Base-by-base conservation (phyloP, 1,284 basidiomycete species). In the Ceratobasidium sp. region DNA sequence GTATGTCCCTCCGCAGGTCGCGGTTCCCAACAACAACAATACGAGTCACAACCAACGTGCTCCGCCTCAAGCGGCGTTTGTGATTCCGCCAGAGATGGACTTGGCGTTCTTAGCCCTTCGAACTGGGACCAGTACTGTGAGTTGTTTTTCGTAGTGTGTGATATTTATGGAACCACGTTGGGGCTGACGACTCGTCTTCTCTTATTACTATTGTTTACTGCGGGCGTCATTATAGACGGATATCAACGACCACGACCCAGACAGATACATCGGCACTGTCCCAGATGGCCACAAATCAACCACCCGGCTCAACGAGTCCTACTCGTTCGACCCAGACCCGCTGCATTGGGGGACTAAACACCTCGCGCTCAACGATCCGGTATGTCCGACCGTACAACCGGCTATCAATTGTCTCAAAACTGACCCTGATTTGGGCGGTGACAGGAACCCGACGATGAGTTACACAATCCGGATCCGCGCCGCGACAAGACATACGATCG, bases 401-500 rank as follows among this genome's bases (percentile, higher is more conserved):
- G 53, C 53, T 56, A 6, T 6, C 53, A 28, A 3, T 28, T 26
- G n/a, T 39, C 5, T 39, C 51, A n/a, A 33, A n/a, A 56, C 23
- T 28, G 28, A 9, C 39, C 53, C 44, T 26, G 39, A 20, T n/a
- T 10, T 56, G 18, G 20, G 13, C 53, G 53, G 6, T 49, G 33
- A 55, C 44, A 75, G 72, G 73, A 76, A 23, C 46, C 73, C 18
- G 73, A 76, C 51, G 73, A 89, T 80, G 84, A 87, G 83, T 79
- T 84, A 81, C 84, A 84, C 82, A 85, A 86, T 79, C 84, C 86
- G 56, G 85, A 89, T 83, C 93, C 94, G 2, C 89, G 88, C 64
- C 87, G 93, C 61, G 93, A 95, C 83, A 85, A 89, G 79, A 90
- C 89, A 79, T 85, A 86, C 68, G 93, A 94, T 83, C 84, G 85